Base-by-base conservation (phyloP, 139 green algal genomes). In the Volvox reticuliferus region DNA sequence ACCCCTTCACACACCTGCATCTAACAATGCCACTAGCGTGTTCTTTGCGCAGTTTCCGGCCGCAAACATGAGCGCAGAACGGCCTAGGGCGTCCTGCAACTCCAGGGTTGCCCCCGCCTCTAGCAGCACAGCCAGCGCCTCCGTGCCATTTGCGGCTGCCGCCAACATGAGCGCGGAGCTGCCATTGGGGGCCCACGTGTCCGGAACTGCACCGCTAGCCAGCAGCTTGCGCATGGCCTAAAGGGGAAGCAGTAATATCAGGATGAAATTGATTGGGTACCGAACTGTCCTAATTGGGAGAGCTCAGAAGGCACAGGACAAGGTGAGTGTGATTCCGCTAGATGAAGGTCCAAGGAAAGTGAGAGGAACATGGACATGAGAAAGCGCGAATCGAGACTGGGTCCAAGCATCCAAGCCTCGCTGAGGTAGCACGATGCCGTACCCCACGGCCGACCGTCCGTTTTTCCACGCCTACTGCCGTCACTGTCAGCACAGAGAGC, bases 61-160 rank as follows among this genome's bases (percentile, higher is more conserved):
- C 12, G 96, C 96, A 92, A 97, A 98, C 96, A 98, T 98, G 44
- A 98, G 95, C n/a, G 96, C 96, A 0, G 95, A 96, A 55, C 96
- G 90, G 19, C 96, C 93, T 71, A 98, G 86, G 18, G 96, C 94
- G 75, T 98, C 96, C 87, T 98, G 95, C 87, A 98, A 93, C 92
- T 98, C 95, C 22, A 98, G 65, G 1, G 88, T 97, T 14, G 96
- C 96, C 6, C 93, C 94, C 37, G 91, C 73, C 33, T 89, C 93
- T 36, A 98, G 84, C 88, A 98, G 92, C 85, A 98, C 92, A 68
- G 91, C 28, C 32, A 97, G 79, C 6, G 94, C 94, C 14, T 93
- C 88, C 0, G 78, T 81, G 61, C 91, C 91, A 85, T 98, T 92
- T 22, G 92, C 95, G 16, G 91, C 86, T 9, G 96, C 96, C n/a